Conservation (phyloP, 495 filamentous ascomycete species). For the Penicilliopsis zonata region DNA sequence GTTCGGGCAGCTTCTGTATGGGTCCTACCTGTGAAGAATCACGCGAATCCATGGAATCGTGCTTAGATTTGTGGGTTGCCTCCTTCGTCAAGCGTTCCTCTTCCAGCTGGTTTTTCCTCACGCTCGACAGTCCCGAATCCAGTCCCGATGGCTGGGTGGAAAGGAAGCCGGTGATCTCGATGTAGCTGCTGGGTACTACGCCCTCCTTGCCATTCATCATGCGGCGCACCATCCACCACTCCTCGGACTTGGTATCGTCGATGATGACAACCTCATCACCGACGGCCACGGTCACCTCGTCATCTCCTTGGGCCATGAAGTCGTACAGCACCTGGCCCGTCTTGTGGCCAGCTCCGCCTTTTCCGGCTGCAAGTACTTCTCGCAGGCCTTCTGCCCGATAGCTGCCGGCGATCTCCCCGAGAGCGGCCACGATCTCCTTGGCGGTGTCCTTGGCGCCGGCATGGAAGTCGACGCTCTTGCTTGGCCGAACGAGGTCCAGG, state of each 20-base stretch:
- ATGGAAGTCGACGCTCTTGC: constrained; percentile 91
- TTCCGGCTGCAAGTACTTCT: constrained; percentile 74
- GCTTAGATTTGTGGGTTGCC: constrained; percentile 47
- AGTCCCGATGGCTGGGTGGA: constrained; percentile 36
- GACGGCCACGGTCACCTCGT: constrained; percentile 85
- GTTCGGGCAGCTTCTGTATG: constrained; percentile 55
- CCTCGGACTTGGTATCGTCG: constrained; percentile 83
- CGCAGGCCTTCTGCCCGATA: constrained; percentile 70
- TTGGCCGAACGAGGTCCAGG: constrained; percentile 79
- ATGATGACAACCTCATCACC: constrained; percentile 87
- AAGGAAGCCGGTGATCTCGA: constrained; percentile 66
- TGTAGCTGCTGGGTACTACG: constrained; percentile 96
- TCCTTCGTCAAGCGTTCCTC: constrained; percentile 71
- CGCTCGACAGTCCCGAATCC: constrained; percentile 56
- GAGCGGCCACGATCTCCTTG: constrained; percentile 74
- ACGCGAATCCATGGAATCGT: constrained; percentile 41
- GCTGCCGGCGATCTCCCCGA: constrained; percentile 83
- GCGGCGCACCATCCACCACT: constrained; percentile 95
- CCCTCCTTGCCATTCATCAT: constrained; percentile 86
- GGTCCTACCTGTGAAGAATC: constrained; percentile 61
- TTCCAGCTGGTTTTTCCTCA: constrained; percentile 75
- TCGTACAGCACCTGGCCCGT: constrained; percentile 82
- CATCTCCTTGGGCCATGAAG: constrained; percentile 91
- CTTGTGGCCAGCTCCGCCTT: constrained; percentile 57
- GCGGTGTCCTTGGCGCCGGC: constrained; percentile 96